These are phyloP conservation scores for Penicillium thymicola DNA, from an alignment of 2,329 filamentous ascomycete genomes.

Conservation along the genomic window DNA sequence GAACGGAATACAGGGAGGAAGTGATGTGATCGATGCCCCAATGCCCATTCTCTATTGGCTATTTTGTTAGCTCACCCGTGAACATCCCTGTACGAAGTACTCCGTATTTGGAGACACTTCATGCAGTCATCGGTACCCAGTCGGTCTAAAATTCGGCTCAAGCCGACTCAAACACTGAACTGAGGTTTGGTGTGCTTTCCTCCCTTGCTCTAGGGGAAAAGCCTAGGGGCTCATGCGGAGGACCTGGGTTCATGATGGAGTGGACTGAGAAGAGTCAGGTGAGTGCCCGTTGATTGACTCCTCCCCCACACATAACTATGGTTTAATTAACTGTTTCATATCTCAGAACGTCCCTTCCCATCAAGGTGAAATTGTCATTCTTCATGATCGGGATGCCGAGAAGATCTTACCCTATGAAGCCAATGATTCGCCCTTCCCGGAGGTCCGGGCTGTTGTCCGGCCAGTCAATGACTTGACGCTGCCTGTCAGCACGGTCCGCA, in stretches of 20 bases:
- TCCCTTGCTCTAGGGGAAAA: background rate
- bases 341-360: constrained; percentile 6
- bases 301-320: background rate
- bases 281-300: background rate
- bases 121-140: background rate
- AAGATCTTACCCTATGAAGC: constrained; percentile 36
- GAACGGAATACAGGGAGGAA: background rate
- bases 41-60: background rate
- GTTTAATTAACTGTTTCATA: constrained; percentile 8
- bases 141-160: background rate
- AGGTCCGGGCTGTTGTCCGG: constrained; percentile 38
- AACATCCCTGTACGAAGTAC: background rate
- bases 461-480: constrained; percentile 32
- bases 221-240: background rate
- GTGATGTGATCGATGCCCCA: background rate
- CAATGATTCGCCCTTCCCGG: constrained; percentile 38
- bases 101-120: background rate
- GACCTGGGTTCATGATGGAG: constrained; percentile 6
- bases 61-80: background rate
- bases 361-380: constrained; percentile 20
- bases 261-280: constrained; percentile 11
- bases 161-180: background rate
- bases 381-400: constrained; percentile 33
- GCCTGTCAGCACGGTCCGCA: constrained; percentile 35
- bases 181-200: background rate